Evolutionary conservation across 805 yeast species (phyloP), one percentile per base, ranked within the genome.

Genomic region (Lachancea sp.): DNA sequence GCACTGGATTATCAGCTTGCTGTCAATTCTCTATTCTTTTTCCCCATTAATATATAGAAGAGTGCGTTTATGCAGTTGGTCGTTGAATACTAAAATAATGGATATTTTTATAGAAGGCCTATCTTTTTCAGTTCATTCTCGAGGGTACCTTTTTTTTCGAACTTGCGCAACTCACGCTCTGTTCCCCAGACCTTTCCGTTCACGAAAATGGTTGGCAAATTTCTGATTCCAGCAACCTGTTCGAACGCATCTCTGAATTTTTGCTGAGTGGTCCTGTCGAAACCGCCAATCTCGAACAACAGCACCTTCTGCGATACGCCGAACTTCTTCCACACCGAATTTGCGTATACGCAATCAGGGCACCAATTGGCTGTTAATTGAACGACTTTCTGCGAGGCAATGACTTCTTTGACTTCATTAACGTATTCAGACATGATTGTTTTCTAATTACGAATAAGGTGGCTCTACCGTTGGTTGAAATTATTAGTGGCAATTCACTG

Each of bases 311-410:
- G 69, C 10, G 55, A 54, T 8, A 81, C 79, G 8, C 72, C 70
- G 54, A 71, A 76, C 43, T 75, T 72, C 41, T 73, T 69, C 73
- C 79, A 81, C 18, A 82, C 62, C 22, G 66, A 64, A 48, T 75
- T 71, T 3, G 84, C 77, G 58, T 81, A 84, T 41, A 75, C 78
- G 54, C 90, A 83, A 55, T 84, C 90, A 2, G 87, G 85, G 62
- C 93, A 84, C 89, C 89, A 83, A 16, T 82, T 72, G 53, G 83
- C 84, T 34, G 85, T 77, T 11, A 83, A 58, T 73, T 81, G 75
- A 48, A 84, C 69, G 52, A 63, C 77, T 40, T 68, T 68, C 62
- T 81, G 65, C 3, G 66, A 53, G 9, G 58, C 42, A 45, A 82
- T 70, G 44, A 79, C 63, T 22, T 72, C 63, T 42, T 70, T 63